These are phyloP conservation scores for Paraurostyla sp. DNA, from an alignment of 73 alveolate genomes.

Conservation along the genomic window DNA sequence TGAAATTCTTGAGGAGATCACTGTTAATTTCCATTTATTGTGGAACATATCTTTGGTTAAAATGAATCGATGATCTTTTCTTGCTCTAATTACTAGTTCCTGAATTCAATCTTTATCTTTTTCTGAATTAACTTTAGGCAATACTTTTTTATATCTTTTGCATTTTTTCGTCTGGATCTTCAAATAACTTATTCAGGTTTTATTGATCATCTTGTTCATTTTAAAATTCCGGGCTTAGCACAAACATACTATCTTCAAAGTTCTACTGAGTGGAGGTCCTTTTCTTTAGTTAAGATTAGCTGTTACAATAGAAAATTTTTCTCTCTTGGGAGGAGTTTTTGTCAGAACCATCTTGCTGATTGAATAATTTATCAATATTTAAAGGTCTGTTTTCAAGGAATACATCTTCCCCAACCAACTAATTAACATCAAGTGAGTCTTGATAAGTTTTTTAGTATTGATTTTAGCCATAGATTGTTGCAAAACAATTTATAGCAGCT, in stretches of 20 bases:
- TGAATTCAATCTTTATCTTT: slow-evolving; percentile 2
- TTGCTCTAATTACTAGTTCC: neutral
- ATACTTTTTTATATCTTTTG: neutral
- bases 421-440: neutral
- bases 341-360: neutral
- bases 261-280: too few relatives aligned
- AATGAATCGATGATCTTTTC: neutral
- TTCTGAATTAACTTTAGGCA: neutral
- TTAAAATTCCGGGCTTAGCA: slow-evolving; percentile 1
- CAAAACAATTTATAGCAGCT: slow-evolving; percentile 19
- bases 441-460: neutral
- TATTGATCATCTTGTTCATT: neutral
- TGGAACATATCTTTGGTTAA: neutral
- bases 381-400: neutral
- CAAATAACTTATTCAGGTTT: neutral
- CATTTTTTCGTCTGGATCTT: slow-evolving; percentile 29
- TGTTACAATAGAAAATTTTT: too few relatives aligned
- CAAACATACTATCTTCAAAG: slow-evolving; percentile 11
- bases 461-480: slow-evolving; percentile 26
- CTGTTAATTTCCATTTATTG: neutral
- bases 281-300: too few relatives aligned
- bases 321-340: too few relatives aligned
- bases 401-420: slow-evolving; percentile 10
- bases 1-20: slow-evolving; percentile 1
- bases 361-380: neutral